phyloP scores from a whole-genome alignment of 2,329 filamentous ascomycete genomes.

The Botryosphaeria dothidea region DNA sequence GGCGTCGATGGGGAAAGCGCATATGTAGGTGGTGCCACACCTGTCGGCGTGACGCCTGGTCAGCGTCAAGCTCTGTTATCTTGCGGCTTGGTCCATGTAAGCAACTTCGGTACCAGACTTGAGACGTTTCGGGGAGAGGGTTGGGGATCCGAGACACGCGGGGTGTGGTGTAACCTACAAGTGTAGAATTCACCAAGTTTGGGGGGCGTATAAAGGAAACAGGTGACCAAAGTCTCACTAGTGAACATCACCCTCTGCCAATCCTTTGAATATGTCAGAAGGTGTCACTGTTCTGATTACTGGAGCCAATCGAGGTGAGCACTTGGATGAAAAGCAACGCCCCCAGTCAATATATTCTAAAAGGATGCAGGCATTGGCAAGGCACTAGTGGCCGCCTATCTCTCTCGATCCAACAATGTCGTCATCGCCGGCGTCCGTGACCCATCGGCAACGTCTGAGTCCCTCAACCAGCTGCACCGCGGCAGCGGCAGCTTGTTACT shows the following conservation, averaged over 20 bases:
- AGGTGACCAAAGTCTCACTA: too few species aligned
- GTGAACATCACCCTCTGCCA: too few species aligned
- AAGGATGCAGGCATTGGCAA: neutral
- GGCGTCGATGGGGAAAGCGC: neutral
- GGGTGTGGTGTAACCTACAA: too few species aligned
- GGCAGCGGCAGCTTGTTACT: neutral
- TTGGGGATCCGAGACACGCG: too few species aligned
- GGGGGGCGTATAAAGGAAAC: too few species aligned
- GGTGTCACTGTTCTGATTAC: neutral
- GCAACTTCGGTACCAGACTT: too few species aligned
- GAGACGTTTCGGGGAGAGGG: too few species aligned
- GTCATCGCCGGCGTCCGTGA: neutral
- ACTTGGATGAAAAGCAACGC: neutral
- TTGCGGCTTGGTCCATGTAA: too few species aligned
- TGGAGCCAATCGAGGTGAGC: neutral
- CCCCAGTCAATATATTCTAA: neutral
- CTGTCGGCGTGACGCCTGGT: too few species aligned
- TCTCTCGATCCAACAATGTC: neutral
- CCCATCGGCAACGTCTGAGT: neutral
- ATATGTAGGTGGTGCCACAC: neutral
- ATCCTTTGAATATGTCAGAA: neutral
- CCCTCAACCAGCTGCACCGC: neutral
- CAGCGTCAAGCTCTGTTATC: too few species aligned
- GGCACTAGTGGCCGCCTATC: neutral
- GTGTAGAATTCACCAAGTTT: too few species aligned